Conservation (phyloP, 2,329 filamentous ascomycete species). For the Colletotrichum caudatum region DNA sequence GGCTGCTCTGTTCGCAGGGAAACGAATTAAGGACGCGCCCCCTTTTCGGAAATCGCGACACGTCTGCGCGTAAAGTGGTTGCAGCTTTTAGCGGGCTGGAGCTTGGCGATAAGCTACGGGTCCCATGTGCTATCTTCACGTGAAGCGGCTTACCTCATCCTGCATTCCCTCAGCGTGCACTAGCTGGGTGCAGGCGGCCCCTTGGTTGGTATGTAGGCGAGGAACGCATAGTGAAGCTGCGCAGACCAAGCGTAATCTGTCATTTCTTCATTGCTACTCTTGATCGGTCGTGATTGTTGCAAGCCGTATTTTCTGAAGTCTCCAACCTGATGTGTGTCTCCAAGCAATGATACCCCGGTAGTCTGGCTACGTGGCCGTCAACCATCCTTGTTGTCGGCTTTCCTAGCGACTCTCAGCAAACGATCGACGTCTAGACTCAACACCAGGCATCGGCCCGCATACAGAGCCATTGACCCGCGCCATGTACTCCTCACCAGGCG, state of each 20-base stretch:
- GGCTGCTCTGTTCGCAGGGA: conserved; percentile 30
- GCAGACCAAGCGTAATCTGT: conserved; percentile 28
- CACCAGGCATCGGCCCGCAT: conserved; percentile 13
- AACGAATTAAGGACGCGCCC: conserved; percentile 35
- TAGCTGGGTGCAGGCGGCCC: conserved; percentile 15
- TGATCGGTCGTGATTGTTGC: conserved; percentile 19
- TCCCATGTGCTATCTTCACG: conserved; percentile 35
- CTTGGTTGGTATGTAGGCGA: conserved; percentile 5
- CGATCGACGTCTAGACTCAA: conserved; percentile 26
- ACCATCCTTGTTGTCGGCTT: conserved; percentile 53
- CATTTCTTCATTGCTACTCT: conserved; percentile 9
- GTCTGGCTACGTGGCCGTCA: conserved; percentile 51
- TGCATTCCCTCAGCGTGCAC: conserved; percentile 22
- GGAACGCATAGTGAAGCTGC: conserved; percentile 35
- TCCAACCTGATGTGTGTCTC: conserved; percentile 22
- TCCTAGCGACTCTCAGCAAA: conserved; percentile 39
- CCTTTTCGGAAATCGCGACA: conserved; percentile 16
- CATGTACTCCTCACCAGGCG: conserved; percentile 71
- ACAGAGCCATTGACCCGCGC: conserved; percentile 45
- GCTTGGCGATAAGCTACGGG: not conserved
- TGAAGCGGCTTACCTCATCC: conserved; percentile 20
- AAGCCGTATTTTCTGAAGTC: conserved; percentile 16
- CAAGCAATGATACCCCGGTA: conserved; percentile 65
- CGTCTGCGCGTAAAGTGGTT: conserved; percentile 40
- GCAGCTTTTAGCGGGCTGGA: conserved; percentile 15